Base-by-base conservation (phyloP, 148 eudicot species). In the Beta vulgaris region DNA sequence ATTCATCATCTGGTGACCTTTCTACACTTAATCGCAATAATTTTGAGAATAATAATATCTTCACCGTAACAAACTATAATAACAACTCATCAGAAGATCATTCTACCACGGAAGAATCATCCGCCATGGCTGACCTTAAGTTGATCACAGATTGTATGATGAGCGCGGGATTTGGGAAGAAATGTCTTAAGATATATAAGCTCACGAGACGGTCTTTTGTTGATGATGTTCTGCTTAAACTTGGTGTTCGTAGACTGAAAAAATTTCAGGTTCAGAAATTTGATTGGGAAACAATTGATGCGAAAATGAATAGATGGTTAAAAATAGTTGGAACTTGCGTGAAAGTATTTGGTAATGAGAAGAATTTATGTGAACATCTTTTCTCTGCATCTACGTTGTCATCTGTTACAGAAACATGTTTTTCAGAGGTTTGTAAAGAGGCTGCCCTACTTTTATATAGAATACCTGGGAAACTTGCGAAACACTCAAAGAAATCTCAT, bases 121-220 rank as follows among this genome's bases (percentile, higher is more conserved):
- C 79, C 0, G 84, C 81, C 7, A 82, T 87, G 79, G 75, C 76
- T 2, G 91, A 88, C 80, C 73, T 95, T 49, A 89, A 83, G 78
- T 16, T 78, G 35, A 90, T 95, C 0, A 96, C 90, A 0, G 90
- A 90, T 37, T 78, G 88, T 36, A 92, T 94, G 98, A 87, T 95
- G 60, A 73, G 73, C 1, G 66, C 86, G 0, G 98, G 98, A 0
- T 90, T 87, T 51, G 86, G 84, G 0, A 89, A 83, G 73, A 93
- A 95, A 61, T 95, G 97, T 53, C 68, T 83, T 16, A 82, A 81
- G 44, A 84, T 95, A 18, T 92, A 87, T 78, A 89, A 82, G 59
- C 32, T 86, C 0, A 89, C 68, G 75, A 86, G 85, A 57, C 76
- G 65, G 6, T 90, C 72, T 44, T 84, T 80, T 18, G 81, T 73